These are phyloP conservation scores for Hypoxylon sp. DNA, from an alignment of 2,329 filamentous ascomycete genomes.

Conservation along the genomic window DNA sequence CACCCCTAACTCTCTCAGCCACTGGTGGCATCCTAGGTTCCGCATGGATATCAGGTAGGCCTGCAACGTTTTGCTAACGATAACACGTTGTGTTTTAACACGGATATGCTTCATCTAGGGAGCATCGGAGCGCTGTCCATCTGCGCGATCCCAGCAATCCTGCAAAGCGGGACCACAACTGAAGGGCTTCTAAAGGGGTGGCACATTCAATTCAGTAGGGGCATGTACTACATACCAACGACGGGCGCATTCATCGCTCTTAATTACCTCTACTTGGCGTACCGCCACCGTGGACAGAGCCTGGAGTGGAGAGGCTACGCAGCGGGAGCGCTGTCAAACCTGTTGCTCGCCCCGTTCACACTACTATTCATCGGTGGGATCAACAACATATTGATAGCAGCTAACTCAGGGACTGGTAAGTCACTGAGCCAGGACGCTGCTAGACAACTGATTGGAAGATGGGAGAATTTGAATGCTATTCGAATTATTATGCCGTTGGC, in stretches of 20 bases:
- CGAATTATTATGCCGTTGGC: conserved; percentile 44
- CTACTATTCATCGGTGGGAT: conserved; percentile 42
- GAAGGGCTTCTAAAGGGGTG: conserved; percentile 46
- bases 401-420: conserved; percentile 22
- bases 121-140: conserved; percentile 44
- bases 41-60: conserved; percentile 48
- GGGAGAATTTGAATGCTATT: conserved; percentile 43
- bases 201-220: conserved; percentile 44
- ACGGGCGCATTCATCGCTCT: conserved; percentile 38
- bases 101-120: conserved; percentile 23
- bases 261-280: conserved; percentile 47
- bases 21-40: conserved; percentile 46
- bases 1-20: conserved; percentile 44
- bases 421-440: conserved; percentile 36
- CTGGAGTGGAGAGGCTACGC: conserved; percentile 48
- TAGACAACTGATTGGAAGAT: conserved; percentile 37
- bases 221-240: conserved; percentile 41
- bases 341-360: conserved; percentile 46
- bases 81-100: not conserved
- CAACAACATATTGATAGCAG: conserved; percentile 40
- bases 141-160: conserved; percentile 45
- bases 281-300: conserved; percentile 27
- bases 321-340: conserved; percentile 41
- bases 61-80: not conserved
- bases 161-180: conserved; percentile 35